Percentiles rank a stretch among this genome's conserved stretches.
Evolutionary conservation across 2,329 filamentous ascomycete species (phyloP).

Genomic region (Bipolaris oryzae): DNA sequence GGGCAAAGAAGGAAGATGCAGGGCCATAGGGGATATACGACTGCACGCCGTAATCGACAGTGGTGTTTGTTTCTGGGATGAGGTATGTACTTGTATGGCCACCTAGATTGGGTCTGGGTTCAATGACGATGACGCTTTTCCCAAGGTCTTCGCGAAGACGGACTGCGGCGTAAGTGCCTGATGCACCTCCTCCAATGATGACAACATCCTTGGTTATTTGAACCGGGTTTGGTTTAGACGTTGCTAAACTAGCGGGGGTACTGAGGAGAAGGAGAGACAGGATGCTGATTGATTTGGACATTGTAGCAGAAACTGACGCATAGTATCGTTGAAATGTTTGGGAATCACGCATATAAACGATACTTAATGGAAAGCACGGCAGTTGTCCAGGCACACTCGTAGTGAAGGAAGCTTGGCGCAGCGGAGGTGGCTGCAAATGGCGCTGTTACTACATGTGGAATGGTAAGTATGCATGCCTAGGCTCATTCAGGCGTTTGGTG

Average conservation of each 20-base stretch:
- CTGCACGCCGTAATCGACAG: conserved; percentile 49
- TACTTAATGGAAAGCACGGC: not conserved
- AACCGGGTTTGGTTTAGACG: not conserved
- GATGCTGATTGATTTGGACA: not conserved
- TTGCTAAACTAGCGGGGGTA: not conserved
- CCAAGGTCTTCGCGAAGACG: conserved; percentile 49
- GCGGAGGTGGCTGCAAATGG: not conserved
- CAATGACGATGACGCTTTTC: conserved; percentile 52
- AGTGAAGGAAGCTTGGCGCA: not conserved
- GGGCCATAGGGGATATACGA: conserved; percentile 52
- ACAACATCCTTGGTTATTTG: conserved; percentile 33
- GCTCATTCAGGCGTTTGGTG: not conserved
- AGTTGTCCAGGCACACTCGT: not conserved
- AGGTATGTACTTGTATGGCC: conserved; percentile 58
- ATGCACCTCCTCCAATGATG: conserved; percentile 55
- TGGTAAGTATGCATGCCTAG: not conserved
- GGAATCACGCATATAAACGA: not conserved
- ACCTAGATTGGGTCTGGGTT: conserved; percentile 50
- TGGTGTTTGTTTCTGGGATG: conserved; percentile 43
- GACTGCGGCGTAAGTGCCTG: conserved; percentile 53
- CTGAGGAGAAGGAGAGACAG: not conserved
- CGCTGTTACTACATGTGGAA: not conserved
- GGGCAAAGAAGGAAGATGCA: conserved; percentile 53
- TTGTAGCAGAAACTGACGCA: not conserved
- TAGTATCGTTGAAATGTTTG: not conserved